Percentiles rank a stretch among this genome's conserved stretches.
Evolutionary conservation across 805 yeast genomes (phyloP).

Genomic region (Myxozyma kluyveri): DNA sequence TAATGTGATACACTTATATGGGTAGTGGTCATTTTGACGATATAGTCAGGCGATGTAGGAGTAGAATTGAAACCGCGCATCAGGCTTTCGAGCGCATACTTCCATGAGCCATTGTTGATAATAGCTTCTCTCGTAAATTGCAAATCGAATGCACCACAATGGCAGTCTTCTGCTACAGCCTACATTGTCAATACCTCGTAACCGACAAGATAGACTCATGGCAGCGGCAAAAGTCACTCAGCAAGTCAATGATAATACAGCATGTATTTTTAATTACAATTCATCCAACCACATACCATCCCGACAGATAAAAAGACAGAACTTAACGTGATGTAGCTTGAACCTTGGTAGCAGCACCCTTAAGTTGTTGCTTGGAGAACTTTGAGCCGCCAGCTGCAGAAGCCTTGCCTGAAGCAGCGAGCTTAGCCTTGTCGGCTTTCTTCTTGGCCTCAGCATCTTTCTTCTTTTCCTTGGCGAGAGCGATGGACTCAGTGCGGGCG

Average conservation of each 20-base stretch:
- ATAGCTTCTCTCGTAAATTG: too few relatives aligned
- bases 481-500: constrained; percentile 87
- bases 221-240: too few relatives aligned
- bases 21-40: too few relatives aligned
- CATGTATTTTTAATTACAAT: not conserved
- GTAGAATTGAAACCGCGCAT: too few relatives aligned
- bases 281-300: not conserved
- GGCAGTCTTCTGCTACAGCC: too few relatives aligned
- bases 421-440: constrained; percentile 87
- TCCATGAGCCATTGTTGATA: too few relatives aligned
- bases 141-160: too few relatives aligned
- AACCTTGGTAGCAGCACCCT: constrained; percentile 98
- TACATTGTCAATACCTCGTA: too few relatives aligned
- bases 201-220: too few relatives aligned
- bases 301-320: constrained; percentile 2
- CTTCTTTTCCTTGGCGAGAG: constrained; percentile 49
- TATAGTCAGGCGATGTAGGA: too few relatives aligned
- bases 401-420: constrained; percentile 47
- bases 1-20: too few relatives aligned
- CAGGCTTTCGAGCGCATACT: too few relatives aligned
- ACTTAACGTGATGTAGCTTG: constrained; percentile 93
- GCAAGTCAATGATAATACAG: not conserved
- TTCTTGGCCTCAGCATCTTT: constrained; percentile 90
- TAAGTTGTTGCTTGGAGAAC: constrained; percentile 93
- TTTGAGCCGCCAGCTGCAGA: constrained; percentile 56